Evolutionary conservation across 306 rosid species (phyloP), one percentile per base, ranked within the genome.

Genomic region (Trifolium dubium): DNA sequence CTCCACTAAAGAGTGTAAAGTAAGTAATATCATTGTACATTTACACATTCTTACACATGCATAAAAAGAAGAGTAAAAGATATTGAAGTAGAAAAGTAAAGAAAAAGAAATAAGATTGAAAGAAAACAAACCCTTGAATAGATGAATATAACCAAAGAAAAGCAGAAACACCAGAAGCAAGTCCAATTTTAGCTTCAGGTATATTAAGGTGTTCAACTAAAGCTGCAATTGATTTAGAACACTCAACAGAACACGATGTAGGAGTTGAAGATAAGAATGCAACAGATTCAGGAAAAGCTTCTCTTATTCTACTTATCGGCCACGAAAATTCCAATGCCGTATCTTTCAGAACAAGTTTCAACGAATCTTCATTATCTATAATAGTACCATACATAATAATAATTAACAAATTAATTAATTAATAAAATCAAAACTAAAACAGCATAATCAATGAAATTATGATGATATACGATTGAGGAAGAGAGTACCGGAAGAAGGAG

Each of bases 131-230:
- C 99, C 96, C 95, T 85, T 79, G 88, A 70, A 94, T 92, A 6
- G 95, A 90, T 30, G 92, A 66, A 80, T 88, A 94, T 12, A 94
- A 77, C 97, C 97, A 92, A 72, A 94, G 92, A 77, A 94, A 94
- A 14, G 97, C 96, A 55, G 97, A 78, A 60, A 92, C 72, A 13
- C 96, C 99, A 44, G 95, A 73, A 49, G 90, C 92, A 79, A 94
- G 86, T 64, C 84, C 91, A 23, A 71, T 65, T 41, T 85, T 83
- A 5, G 86, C 88, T 77, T 92, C 96, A 4, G 97, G 95, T 51
- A 94, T 86, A 47, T 83, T 75, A 29, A 75, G 88, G 23, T 90
- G 84, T 66, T 88, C 92, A 72, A 92, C 86, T 15, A 92, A 84
- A 69, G 88, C 72, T 28, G 86, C 85, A 68, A 94, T 88, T 18